phyloP scores from a whole-genome alignment of 2,329 filamentous ascomycete genomes.

The Fusarium buxicola region DNA sequence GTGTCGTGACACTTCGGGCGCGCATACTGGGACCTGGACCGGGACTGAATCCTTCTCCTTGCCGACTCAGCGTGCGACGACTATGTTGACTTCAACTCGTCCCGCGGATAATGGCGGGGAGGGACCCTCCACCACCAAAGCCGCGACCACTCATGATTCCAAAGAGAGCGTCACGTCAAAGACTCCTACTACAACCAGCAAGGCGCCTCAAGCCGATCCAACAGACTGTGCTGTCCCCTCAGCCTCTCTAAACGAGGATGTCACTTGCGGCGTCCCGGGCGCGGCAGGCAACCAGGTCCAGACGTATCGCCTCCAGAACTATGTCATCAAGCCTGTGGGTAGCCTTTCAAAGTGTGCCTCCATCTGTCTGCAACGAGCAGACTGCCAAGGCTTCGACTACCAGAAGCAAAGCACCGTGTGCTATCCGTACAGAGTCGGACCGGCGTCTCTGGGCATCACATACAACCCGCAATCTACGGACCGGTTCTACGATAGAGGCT shows the following conservation, averaged over 20 bases:
- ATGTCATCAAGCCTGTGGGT: constrained; percentile 30
- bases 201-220: constrained; percentile 2
- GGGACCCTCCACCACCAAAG: not conserved
- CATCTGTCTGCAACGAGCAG: constrained; percentile 23
- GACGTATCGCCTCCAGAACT: constrained; percentile 17
- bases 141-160: not conserved
- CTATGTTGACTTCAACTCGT: constrained; percentile 30
- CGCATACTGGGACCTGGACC: not conserved
- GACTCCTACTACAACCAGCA: constrained; percentile 1
- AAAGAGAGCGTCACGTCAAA: not conserved
- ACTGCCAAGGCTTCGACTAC: constrained; percentile 34
- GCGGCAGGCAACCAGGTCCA: constrained; percentile 30
- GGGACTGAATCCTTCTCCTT: not conserved
- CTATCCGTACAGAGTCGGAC: constrained; percentile 20
- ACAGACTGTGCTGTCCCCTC: constrained; percentile 20
- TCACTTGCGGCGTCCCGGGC: constrained; percentile 33
- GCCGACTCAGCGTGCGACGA: constrained; percentile 11
- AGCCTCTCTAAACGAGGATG: constrained; percentile 22
- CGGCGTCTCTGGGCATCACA: constrained; percentile 16
- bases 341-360: constrained; percentile 27
- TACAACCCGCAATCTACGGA: constrained; percentile 13
- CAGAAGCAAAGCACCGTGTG: constrained; percentile 23
- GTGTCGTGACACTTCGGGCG: not conserved
- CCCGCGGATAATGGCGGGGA: not conserved
- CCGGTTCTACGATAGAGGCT: constrained; percentile 34